Base-by-base conservation (phyloP, 192 early-diverging fungal genomes). In the Dimargaris xerosporica region DNA sequence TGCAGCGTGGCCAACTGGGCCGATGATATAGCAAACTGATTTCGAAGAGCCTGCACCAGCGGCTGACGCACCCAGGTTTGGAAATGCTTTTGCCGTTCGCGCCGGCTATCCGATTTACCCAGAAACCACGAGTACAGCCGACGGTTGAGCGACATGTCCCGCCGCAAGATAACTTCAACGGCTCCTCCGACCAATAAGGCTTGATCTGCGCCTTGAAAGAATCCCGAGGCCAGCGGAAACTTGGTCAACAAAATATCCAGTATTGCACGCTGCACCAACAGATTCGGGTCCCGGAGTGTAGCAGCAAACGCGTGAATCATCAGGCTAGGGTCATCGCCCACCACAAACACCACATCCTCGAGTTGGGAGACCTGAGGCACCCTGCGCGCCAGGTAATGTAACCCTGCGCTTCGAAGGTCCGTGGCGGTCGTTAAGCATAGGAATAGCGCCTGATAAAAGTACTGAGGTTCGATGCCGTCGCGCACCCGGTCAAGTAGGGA, bases 61-160 rank as follows among this genome's bases (percentile, higher is more conserved):
- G 73, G 75, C 7, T 59, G 45, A 56, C 82, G 79, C 30, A 75
- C 81, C 60, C 77, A 75, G 11, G 71, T 64, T 3, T 69, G 58
- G 54, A 91, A 85, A 48, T 84, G 77, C 2, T 53, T 54, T 0
- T 73, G 52, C 44, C 81, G 76, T 28, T 81, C 62, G 29, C 69
- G 65, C 13, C 60, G 31, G 39, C 51, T 28, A 23, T 70, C 78
- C 31, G 75, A 65, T 39, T 54, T 75, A 17, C 89, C 87, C 44
- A 88, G 66, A 12, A 97, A 68, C 94, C 94, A 97, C 3, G 88
- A 78, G 67, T 93, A 95, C n/a, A 97, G 74, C 43, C 94, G 69
- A 51, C 91, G 71, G 64, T 92, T 97, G 17, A 97, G 78, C 25
- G 93, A 92, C 90, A 94, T 94, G 69, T 97, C 94, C 66, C 87